A percentile compares a stretch with the other conserved stretches of the same genome.
These are phyloP conservation scores for Saccharomyces pastorianus DNA, from an alignment of 1,139 yeast species.

Conservation along the genomic window DNA sequence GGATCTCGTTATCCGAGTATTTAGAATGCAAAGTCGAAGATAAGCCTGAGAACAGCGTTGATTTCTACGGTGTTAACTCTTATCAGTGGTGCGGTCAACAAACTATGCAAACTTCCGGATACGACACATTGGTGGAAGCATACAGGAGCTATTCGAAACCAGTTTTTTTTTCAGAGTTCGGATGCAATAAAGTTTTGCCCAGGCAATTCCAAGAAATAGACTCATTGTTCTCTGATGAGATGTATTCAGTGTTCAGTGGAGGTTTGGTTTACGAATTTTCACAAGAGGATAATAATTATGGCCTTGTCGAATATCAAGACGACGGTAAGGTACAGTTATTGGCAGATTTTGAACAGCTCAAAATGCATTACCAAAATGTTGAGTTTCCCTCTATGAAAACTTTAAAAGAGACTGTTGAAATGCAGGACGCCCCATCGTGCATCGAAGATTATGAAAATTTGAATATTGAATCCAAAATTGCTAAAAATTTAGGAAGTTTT, in stretches of 20 bases:
- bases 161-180: constrained; percentile 82
- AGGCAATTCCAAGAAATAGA: constrained; percentile 73
- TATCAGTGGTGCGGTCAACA: constrained; percentile 97
- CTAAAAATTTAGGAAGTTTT: constrained; percentile 39
- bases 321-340: constrained; percentile 50
- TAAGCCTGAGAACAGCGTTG: constrained; percentile 52
- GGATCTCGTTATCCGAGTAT: constrained; percentile 71
- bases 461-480: constrained; percentile 43
- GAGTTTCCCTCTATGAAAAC: constrained; percentile 25
- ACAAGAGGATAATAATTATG: constrained; percentile 83
- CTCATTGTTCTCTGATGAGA: constrained; percentile 59
- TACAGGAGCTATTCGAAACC: constrained; percentile 67
- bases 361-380: constrained; percentile 38
- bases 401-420: not conserved
- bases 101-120: constrained; percentile 76
- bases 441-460: constrained; percentile 43
- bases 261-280: constrained; percentile 89
- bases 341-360: constrained; percentile 47
- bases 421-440: constrained; percentile 30
- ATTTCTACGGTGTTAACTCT: constrained; percentile 90
- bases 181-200: constrained; percentile 81
- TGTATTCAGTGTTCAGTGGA: constrained; percentile 81
- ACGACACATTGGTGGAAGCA: constrained; percentile 62
- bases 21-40: constrained; percentile 65
- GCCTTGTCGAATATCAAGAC: constrained; percentile 57